Evolutionary conservation across 2,329 filamentous ascomycete genomes (phyloP), one percentile per base, ranked within the genome.

Genomic region (Triangularia setosa): DNA sequence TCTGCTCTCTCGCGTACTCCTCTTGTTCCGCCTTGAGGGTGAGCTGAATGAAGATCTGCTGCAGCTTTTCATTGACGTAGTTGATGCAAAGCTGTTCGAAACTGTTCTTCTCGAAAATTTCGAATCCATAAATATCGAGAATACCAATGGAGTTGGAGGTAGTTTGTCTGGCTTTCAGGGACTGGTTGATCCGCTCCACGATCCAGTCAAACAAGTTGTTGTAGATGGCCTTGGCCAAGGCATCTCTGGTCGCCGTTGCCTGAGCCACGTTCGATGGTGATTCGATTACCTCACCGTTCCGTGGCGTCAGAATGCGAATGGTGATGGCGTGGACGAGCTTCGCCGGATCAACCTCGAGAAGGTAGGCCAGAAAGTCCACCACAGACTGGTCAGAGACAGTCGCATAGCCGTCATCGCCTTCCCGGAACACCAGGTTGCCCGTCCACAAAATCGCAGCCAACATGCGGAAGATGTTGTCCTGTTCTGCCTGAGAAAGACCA

Each of bases 21-120:
- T 99, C 95, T 79, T 99, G 95, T 76, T 99, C 95, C 0, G 95
- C 90, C 81, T 97, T 97, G 67, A 99, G 79, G 0, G 95, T 99
- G 71, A 99, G 82, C 77, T 99, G 95, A 71, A 99, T 99, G 75
- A 99, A 99, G 73, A 99, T 98, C 75, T 99, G 95, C 78, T 99
- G 95, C 64, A 99, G 82, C 79, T 99, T 99, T 79, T 99, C 95
- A 78, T 99, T 99, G 74, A 98, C 96, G 74, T 98, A 99, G 81
- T 99, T 99, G 84, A 99, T 99, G 79, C 95, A 99, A 7, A 99
- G 86, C 78, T 99, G 95, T 77, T 99, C 95, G 73, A 99, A 99
- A 69, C 92, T 97, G 81, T 99, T 99, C 80, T 94, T 95, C 76
- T 99, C 95, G 71, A 99, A 99, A 70, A 99, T 99, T 75, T 99